Base-by-base conservation (phyloP, 306 rosid species). In the Castanea mollissima region DNA sequence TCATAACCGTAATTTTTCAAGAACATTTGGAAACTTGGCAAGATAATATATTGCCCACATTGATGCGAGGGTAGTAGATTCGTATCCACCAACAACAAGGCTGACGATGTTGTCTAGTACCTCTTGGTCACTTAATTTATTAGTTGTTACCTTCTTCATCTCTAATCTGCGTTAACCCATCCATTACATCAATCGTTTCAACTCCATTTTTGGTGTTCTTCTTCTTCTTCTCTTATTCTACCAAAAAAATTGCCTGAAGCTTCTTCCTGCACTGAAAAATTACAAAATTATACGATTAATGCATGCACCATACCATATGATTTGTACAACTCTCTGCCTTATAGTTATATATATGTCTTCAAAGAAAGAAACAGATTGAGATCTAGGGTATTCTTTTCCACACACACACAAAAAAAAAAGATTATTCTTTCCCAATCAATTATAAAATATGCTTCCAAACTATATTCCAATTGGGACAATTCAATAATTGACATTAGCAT, bases 11-110 rank as follows among this genome's bases (percentile, higher is more conserved):
- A 88, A 80, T 41, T 78, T 86, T 60, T 44, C 0, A 0, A 86
- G 85, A 54, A 88, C 88, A 54, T 54, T 25, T 5, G 87, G 90
- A 71, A 46, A 80, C 69, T 82, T 84, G 6, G 85, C 80, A 41
- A 89, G 86, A 71, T 63, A 85, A 59, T 80, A 84, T 11, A 84
- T 64, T 5, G 86, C 80, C 92, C 92, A 86, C 74, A 64, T 84
- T 20, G 81, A n/a, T 16, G 70, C 58, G 54, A 84, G 71, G 4
- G 87, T 6, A 38, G 87, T 82, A 3, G 87, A 73, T 14, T 29
- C 21, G 64, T 84, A 86, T 49, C 88, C 90, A 20, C 23, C 87
- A 63, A 74, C 16, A 16, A 86, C 83, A 12, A 89, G 71, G 82
- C 55, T 49, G 4, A 82, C 80, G 25, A 84, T 89, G 74, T 89